These are phyloP conservation scores for Eucalyptus curtisii DNA, from an alignment of 345 rosid genomes.

Conservation along the genomic window DNA sequence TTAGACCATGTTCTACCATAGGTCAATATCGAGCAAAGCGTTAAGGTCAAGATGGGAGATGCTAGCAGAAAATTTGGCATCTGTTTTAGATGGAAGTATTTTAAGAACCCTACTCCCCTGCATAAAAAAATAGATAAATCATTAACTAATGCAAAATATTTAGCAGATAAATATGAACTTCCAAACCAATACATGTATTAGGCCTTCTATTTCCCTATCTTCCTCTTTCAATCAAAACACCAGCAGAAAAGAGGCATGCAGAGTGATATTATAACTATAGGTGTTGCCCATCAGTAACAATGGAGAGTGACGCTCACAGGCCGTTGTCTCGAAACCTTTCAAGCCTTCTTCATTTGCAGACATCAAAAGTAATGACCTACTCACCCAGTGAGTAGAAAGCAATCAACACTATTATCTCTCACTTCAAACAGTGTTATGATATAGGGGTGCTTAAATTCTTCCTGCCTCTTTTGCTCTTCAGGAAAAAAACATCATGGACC, in stretches of 20 bases:
- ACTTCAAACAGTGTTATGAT: background rate
- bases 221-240: background rate
- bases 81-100: slow-evolving; percentile 72
- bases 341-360: background rate
- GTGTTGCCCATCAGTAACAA: background rate
- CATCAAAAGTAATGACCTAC: background rate
- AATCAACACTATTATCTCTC: background rate
- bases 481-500: background rate
- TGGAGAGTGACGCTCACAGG: background rate
- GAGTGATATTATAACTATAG: background rate
- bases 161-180: background rate
- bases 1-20: slow-evolving; percentile 38
- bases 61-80: slow-evolving; percentile 95
- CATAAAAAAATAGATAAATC: background rate
- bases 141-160: background rate
- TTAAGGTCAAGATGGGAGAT: slow-evolving; percentile 69
- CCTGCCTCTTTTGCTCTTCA: background rate
- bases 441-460: background rate
- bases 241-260: background rate
- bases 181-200: background rate
- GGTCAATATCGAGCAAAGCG: slow-evolving; percentile 50
- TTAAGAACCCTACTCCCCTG: slow-evolving; percentile 95
- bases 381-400: background rate
- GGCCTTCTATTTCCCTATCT: background rate
- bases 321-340: background rate